Conservation (phyloP, 2,329 filamentous ascomycete genomes). For the Epichloe bromicola region DNA sequence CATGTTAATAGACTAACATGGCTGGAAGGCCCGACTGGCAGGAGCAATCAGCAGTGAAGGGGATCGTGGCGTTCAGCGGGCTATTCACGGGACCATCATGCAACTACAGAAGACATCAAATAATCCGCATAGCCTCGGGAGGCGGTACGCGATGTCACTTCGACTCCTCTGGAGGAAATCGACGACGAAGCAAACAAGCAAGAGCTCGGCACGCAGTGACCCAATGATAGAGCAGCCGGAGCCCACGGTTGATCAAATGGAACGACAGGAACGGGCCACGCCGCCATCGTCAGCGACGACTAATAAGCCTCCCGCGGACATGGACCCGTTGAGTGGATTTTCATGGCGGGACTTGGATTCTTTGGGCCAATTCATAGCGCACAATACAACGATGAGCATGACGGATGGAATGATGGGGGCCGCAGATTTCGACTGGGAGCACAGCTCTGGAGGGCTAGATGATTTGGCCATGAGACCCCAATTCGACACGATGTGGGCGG, state of each 20-base stretch:
- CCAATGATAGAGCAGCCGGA: slow-evolving; percentile 13
- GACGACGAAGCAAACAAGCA: slow-evolving; percentile 7
- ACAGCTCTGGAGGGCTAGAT: slow-evolving; percentile 10
- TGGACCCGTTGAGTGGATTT: slow-evolving; percentile 39
- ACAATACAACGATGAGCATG: slow-evolving; percentile 11
- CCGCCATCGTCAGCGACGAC: neutral
- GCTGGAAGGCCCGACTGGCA: slow-evolving; percentile 38
- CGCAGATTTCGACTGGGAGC: slow-evolving; percentile 15
- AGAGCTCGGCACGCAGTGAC: slow-evolving; percentile 1
- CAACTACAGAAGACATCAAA: slow-evolving; percentile 45
- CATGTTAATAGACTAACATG: neutral
- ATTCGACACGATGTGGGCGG: slow-evolving; percentile 10
- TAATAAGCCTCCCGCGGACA: slow-evolving; percentile 16
- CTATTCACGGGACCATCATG: slow-evolving; percentile 45
- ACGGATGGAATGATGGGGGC: slow-evolving; percentile 15
- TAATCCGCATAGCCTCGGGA: slow-evolving; percentile 45
- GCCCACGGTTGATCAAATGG: slow-evolving; percentile 11
- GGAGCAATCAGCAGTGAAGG: slow-evolving; percentile 44
- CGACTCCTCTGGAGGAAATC: slow-evolving; percentile 44
- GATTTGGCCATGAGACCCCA: slow-evolving; percentile 10
- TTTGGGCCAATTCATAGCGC: slow-evolving; percentile 38
- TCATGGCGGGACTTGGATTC: slow-evolving; percentile 49
- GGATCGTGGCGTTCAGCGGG: slow-evolving; percentile 39
- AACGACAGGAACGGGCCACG: slow-evolving; percentile 1
- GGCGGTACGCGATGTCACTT: slow-evolving; percentile 47